Base-by-base conservation (phyloP, 176 grass and related monocot genomes). In the Juncus inflexus region DNA sequence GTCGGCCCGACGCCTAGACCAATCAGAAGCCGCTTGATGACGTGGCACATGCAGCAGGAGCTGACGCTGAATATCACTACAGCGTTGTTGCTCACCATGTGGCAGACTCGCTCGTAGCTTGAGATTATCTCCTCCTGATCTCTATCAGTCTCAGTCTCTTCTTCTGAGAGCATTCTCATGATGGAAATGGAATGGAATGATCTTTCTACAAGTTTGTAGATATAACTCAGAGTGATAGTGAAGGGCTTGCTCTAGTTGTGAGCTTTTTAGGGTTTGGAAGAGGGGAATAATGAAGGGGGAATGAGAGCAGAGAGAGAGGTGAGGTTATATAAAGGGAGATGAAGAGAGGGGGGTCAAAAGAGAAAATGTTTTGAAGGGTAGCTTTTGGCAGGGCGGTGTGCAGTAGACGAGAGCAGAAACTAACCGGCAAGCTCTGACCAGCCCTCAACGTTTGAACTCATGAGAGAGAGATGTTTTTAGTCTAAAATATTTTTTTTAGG, bases 31-130 rank as follows among this genome's bases (percentile, higher is more conserved):
- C 83, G 88, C 84, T 99, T 92, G 3, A 92, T 87, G 0, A 89
- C 94, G 64, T 99, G 88, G 80, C 94, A 89, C 94, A 99, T 99
- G 94, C 94, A 99, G 83, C 94, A 99, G 9, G 79, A 77, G 64
- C 80, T 99, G 2, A 84, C 72, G 67, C 94, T 82, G 88, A 99
- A 99, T 61, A 92, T 87, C 19, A 99, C 94, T 52, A 99, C 88
- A 2, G 94, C 94, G 72, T 86, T 99, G 10, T 76, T 86, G 75
- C 83, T 40, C 5, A 87, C 94, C 94, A 92, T 89, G 36, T 82
- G 67, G 9, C 75, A 74, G 63, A 99, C 80, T 8, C 72, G 69
- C 77, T 99, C 94, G 72, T 89, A 99, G 45, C 77, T 69, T 55
- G 55, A 62, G 51, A 74, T 75, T 65, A 47, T 53, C 51, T 36